A percentile compares a stretch with the other conserved stretches of the same genome.
Evolutionary conservation across 2,329 filamentous ascomycete genomes (phyloP).

Genomic region (Coniochaeta sp.): DNA sequence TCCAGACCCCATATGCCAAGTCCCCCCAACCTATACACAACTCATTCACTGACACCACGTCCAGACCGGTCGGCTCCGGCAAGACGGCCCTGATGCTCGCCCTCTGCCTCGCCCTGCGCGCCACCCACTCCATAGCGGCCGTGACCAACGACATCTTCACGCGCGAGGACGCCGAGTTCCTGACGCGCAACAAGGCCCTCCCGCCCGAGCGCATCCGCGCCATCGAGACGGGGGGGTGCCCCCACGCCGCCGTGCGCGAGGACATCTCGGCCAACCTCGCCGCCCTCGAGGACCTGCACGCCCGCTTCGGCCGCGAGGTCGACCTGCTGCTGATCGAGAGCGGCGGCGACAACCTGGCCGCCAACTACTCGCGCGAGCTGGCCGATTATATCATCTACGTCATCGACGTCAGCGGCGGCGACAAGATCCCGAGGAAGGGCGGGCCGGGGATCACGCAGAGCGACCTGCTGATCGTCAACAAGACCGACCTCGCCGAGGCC

Average conservation of each 20-base stretch:
- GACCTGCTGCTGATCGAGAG: conserved; percentile 91
- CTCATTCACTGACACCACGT: conserved; percentile 10
- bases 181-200: conserved; percentile 78
- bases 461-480: conserved; percentile 90
- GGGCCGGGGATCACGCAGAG: conserved; percentile 96
- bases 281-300: conserved; percentile 82
- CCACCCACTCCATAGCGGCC: conserved; percentile 78
- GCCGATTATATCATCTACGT: conserved; percentile 99
- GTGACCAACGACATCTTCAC: conserved; percentile 99
- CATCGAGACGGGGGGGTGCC: conserved; percentile 96
- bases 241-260: conserved; percentile 93
- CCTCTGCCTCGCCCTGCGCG: conserved; percentile 77
- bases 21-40: no score
- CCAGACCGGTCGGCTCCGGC: conserved; percentile 86
- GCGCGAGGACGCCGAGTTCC: conserved; percentile 94
- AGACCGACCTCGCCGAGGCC: conserved; percentile 87
- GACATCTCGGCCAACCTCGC: conserved; percentile 93
- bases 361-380: conserved; percentile 91
- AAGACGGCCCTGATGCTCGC: conserved; percentile 97
- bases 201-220: conserved; percentile 79
- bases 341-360: conserved; percentile 92
- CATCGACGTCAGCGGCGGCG: conserved; percentile 91
- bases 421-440: conserved; percentile 94
- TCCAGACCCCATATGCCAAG: no score
- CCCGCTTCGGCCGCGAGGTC: conserved; percentile 70